phyloP scores from a whole-genome alignment of 2,329 filamentous ascomycete species.

The Cercospora zeae-maydis region DNA sequence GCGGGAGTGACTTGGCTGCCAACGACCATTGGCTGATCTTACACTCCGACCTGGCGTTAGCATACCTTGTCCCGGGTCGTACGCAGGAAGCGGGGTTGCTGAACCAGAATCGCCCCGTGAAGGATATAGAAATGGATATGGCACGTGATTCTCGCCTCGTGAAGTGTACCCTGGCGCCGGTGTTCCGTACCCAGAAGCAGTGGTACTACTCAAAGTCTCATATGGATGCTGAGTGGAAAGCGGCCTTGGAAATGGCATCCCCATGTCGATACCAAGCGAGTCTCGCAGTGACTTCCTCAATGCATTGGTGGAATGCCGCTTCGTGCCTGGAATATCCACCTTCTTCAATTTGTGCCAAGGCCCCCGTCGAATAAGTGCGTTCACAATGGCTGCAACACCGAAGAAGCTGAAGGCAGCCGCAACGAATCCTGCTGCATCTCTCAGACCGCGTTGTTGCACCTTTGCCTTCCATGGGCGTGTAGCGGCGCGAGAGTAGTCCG shows the following conservation, averaged over 20 bases:
- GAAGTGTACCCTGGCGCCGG: conserved; percentile 24
- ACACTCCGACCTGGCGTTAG: neutral
- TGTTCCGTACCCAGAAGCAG: conserved; percentile 15
- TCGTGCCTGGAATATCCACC: conserved; percentile 20
- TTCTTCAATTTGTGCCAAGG: conserved; percentile 29
- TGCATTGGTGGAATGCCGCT: conserved; percentile 16
- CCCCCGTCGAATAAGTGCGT: conserved; percentile 29
- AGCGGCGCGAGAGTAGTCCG: conserved; percentile 22
- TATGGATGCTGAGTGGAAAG: conserved; percentile 1
- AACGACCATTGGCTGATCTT: conserved; percentile 5
- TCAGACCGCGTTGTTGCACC: conserved; percentile 15
- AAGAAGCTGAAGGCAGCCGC: conserved; percentile 31
- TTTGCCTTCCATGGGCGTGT: conserved; percentile 21
- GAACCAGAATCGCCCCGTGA: conserved; percentile 12
- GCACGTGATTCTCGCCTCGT: conserved; percentile 1
- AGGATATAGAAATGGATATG: neutral
- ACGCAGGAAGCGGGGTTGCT: conserved; percentile 21
- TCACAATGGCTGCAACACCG: conserved; percentile 28
- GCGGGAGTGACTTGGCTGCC: conserved; percentile 8
- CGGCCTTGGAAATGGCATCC: conserved; percentile 9
- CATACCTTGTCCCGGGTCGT: conserved; percentile 9
- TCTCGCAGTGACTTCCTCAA: conserved; percentile 21
- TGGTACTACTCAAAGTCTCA: neutral
- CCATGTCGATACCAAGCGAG: conserved; percentile 14
- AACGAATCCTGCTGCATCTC: conserved; percentile 27